A percentile compares a stretch with the other conserved stretches of the same genome.
Evolutionary conservation across 495 filamentous ascomycete genomes (phyloP).

Genomic region (Tetracladium marchalianum): DNA sequence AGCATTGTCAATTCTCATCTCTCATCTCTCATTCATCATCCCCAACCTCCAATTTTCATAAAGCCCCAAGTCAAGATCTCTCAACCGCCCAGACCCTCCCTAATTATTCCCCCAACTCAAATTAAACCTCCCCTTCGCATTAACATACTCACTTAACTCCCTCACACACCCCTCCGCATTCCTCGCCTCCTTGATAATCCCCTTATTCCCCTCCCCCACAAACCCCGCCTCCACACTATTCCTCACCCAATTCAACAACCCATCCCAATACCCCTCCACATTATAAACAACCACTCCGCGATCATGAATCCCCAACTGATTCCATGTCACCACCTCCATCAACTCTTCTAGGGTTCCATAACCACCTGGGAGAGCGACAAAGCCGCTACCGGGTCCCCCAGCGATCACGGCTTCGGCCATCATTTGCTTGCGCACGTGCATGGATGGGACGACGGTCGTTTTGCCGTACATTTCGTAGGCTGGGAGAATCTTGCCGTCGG

Average conservation of each 20-base stretch:
- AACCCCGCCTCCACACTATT: constrained; percentile 71
- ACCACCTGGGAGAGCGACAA: constrained; percentile 81
- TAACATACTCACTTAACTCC: constrained; percentile 62
- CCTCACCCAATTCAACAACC: constrained; percentile 70
- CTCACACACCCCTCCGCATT: constrained; percentile 60
- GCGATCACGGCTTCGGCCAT: constrained; percentile 82
- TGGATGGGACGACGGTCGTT: constrained; percentile 83
- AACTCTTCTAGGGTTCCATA: constrained; percentile 95
- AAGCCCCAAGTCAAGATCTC: too few relatives aligned
- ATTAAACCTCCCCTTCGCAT: constrained; percentile 61
- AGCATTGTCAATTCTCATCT: too few relatives aligned
- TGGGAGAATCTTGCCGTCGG: constrained; percentile 31
- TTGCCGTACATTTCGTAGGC: constrained; percentile 63
- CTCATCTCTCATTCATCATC: too few relatives aligned
- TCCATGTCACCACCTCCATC: constrained; percentile 96
- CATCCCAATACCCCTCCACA: constrained; percentile 85
- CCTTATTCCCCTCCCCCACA: constrained; percentile 53
- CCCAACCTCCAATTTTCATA: too few relatives aligned
- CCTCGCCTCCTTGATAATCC: constrained; percentile 70
- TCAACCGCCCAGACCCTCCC: too few relatives aligned
- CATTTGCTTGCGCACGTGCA: constrained; percentile 88
- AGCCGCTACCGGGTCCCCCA: constrained; percentile 75
- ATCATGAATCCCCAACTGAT: constrained; percentile 89
- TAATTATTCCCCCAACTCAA: constrained; percentile 60
- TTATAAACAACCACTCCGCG: constrained; percentile 75